Evolutionary conservation across 805 yeast species (phyloP), one percentile per base, ranked within the genome.

Genomic region (Kregervanrija delftensis): DNA sequence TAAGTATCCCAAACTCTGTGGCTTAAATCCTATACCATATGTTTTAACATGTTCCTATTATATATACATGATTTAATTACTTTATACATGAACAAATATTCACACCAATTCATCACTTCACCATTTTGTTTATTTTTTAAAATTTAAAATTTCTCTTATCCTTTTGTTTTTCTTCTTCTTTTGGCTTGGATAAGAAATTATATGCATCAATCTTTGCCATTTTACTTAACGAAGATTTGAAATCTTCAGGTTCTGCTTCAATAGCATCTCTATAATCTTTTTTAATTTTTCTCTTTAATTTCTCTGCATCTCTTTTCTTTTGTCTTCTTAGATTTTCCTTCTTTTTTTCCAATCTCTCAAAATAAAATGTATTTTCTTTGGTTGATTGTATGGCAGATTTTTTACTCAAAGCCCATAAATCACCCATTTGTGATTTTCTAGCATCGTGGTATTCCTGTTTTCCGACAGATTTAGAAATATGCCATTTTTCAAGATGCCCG

Each of bases 401-500:
- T 2, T 81, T 81, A 33, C 74, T 85, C 35, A 81, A 62, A 0
- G 85, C 82, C 99, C 98, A 93, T 42, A 82, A 64, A 60, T 93
- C 99, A 16, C 96, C 96, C 58, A 77, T 76, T n/a, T 63, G 64
- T 0, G 87, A 77, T 61, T 93, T 91, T 44, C 97, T 73, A 0
- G 96, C 96, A 67, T 93, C 98, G 57, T 86, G 95, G 54, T 87
- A 93, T 2, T 71, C 78, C 49, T 78, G 83, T 49, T 79, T 78
- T 5, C 87, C 85, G 44, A 76, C 71, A 14, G 95, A 80, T 59
- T 82, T 85, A 0, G 97, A 83, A 2, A 93, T 76, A 12, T 81
- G 81, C 96, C 97, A 89, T 47, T 81, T 79, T 64, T 91, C 97
- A 37, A 91, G 64, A 39, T 75, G 73, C 1, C 96, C 96, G 11